Conservation (phyloP, 2,329 filamentous ascomycete genomes). For the Corinectria fuckeliana region DNA sequence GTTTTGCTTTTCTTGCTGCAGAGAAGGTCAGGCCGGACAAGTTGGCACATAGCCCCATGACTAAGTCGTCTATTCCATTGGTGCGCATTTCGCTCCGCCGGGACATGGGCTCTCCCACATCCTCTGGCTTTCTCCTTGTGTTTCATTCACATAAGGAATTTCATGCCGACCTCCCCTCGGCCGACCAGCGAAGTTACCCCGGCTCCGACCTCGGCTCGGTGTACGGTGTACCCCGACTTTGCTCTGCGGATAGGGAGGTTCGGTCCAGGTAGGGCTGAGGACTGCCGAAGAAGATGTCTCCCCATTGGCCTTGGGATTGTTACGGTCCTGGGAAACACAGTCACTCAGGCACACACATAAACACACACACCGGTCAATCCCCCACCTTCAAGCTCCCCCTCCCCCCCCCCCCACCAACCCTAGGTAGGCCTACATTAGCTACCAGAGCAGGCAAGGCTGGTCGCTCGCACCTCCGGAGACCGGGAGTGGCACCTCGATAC, state of each 20-base stretch:
- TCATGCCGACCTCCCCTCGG: constrained; percentile 22
- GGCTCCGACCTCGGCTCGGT: constrained; percentile 37
- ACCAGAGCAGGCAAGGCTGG: neutral
- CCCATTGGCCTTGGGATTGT: neutral
- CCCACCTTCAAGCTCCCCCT: neutral
- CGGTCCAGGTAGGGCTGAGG: constrained; percentile 31
- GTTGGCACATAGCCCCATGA: constrained; percentile 28
- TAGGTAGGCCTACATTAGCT: too few species aligned
- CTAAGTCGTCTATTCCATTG: constrained; percentile 35
- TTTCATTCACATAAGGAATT: constrained; percentile 17
- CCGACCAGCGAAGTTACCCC: constrained; percentile 20
- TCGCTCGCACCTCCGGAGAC: constrained; percentile 9
- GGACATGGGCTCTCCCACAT: constrained; percentile 8
- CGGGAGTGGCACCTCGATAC: constrained; percentile 14
- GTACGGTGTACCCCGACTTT: constrained; percentile 23
- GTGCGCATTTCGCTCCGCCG: constrained; percentile 35
- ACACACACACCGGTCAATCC: neutral
- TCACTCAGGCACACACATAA: neutral
- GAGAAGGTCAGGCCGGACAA: constrained; percentile 5
- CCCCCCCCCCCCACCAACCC: too few species aligned
- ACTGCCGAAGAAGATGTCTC: constrained; percentile 29
- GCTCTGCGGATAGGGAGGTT: too few species aligned
- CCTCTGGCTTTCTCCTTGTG: constrained; percentile 2
- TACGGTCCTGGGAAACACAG: constrained; percentile 1
- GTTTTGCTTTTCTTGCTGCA: constrained; percentile 19